Base-by-base conservation (phyloP, 2,329 filamentous ascomycete species). In the Phialemonium atrogriseum region DNA sequence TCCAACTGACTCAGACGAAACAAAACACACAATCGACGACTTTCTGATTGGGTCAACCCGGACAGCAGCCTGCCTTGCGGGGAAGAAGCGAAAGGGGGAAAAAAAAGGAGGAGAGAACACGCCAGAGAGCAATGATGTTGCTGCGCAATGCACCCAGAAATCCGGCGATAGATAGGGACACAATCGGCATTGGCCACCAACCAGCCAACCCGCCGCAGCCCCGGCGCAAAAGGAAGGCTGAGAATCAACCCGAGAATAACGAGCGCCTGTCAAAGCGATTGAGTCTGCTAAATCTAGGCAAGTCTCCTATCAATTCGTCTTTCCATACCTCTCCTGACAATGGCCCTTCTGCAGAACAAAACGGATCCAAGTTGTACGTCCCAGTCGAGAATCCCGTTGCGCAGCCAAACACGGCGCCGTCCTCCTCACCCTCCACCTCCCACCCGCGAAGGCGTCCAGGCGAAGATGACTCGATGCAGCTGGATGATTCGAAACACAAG, bases 401-500 rank as follows among this genome's bases (percentile, higher is more conserved):
- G 22, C 37, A 43, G 40, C 38, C 45, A 16, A 36, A 32, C 13
- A 13, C 38, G 14, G 10, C 42, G 26, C 28, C 45, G 29, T 37
- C 40, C 29, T 36, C 44, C 18, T 37, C 33, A 36, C 27, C 35
- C 41, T 27, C 5, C 44, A 21, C 25, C 38, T 27, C 18, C 37
- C 30, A 12, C 38, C 14, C n/a, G 22, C 33, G 15, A 14, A 11
- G 20, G 20, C 8, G 11, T 11, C 27, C 23, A 40, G 32, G 43
- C 28, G 50, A 51, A 13, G 62, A 73, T 40, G 80, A 86, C 44
- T 50, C 57, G 35, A 95, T 96, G 89, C 72, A 82, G 35, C 54
- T 96, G 38, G 88, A 96, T 59, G 80, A 94, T 58, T 80, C 84
- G 19, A 83, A 84, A 48, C 70, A 94, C 61, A 84, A 82, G 50